These are phyloP conservation scores for Penicillium angulare DNA, from an alignment of 495 filamentous ascomycete genomes.

Conservation along the genomic window DNA sequence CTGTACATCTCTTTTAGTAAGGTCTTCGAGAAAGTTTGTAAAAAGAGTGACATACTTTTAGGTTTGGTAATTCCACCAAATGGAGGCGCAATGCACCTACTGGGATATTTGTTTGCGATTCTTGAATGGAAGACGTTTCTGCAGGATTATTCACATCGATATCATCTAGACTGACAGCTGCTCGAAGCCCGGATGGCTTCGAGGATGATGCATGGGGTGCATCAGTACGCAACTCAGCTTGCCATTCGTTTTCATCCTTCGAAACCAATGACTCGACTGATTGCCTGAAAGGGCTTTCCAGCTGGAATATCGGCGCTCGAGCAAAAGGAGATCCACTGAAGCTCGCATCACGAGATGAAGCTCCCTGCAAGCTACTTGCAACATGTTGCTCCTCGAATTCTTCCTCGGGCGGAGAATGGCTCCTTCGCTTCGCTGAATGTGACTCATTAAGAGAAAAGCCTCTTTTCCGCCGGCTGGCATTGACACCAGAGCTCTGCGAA, in stretches of 20 bases:
- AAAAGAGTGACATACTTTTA: conserved; percentile 42
- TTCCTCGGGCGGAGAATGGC: conserved; percentile 14
- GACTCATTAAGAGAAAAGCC: conserved; percentile 24
- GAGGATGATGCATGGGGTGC: conserved; percentile 11
- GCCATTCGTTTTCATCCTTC: conserved; percentile 29
- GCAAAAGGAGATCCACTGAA: conserved; percentile 46
- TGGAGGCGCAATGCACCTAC: conserved; percentile 78
- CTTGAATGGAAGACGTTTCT: conserved; percentile 10
- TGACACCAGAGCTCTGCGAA: conserved; percentile 3
- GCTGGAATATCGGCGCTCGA: conserved; percentile 29
- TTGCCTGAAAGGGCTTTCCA: conserved; percentile 32
- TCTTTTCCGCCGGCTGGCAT: conserved; percentile 20
- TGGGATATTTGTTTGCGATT: conserved; percentile 46
- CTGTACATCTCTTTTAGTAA: conserved; percentile 24
- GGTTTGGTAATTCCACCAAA: conserved; percentile 51
- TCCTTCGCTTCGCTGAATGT: conserved; percentile 18
- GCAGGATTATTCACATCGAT: conserved; percentile 14
- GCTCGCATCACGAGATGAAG: conserved; percentile 35
- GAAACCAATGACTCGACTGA: conserved; percentile 32
- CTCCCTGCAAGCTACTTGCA: conserved; percentile 19
- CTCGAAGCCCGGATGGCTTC: conserved; percentile 35
- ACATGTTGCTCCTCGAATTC: conserved; percentile 20
- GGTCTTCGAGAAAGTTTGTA: not conserved
- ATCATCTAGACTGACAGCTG: conserved; percentile 26
- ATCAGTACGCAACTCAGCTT: conserved; percentile 19